These are phyloP conservation scores for Metschnikowia sp. DNA, from an alignment of 805 yeast species.

Conservation along the genomic window DNA sequence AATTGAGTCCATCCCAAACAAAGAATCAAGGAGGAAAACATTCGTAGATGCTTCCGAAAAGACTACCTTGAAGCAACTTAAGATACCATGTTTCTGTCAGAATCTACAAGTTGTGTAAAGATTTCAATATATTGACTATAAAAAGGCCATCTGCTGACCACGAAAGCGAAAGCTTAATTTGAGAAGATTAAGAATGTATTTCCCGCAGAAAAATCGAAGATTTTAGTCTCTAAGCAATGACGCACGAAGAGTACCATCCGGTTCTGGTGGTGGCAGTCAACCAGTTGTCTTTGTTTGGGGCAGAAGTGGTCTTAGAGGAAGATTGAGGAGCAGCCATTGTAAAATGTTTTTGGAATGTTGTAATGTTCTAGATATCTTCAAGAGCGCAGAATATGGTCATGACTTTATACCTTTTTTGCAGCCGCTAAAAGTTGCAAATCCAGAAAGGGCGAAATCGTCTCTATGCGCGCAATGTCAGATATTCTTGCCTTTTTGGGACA, in stretches of 20 bases:
- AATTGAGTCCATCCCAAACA: too few species aligned
- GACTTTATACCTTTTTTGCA: not conserved
- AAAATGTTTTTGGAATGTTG: not conserved
- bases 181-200: too few species aligned
- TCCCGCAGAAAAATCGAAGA: not conserved
- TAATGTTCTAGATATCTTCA: not conserved
- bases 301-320: not conserved
- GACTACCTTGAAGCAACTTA: too few species aligned
- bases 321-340: not conserved
- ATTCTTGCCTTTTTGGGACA: not conserved
- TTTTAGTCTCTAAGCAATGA: not conserved
- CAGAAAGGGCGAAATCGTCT: not conserved
- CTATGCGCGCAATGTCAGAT: not conserved
- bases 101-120: too few species aligned
- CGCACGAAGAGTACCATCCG: slow-evolving; percentile 2
- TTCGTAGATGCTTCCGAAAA: too few species aligned
- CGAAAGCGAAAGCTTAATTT: too few species aligned
- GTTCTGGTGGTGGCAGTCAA: not conserved
- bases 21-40: too few species aligned
- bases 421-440: not conserved
- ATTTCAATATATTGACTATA: too few species aligned
- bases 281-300: slow-evolving; percentile 1
- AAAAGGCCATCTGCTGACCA: too few species aligned
- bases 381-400: not conserved
- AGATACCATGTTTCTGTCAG: too few species aligned